Base-by-base conservation (phyloP, 164 flowering plant genomes). In the Saururus chinensis region DNA sequence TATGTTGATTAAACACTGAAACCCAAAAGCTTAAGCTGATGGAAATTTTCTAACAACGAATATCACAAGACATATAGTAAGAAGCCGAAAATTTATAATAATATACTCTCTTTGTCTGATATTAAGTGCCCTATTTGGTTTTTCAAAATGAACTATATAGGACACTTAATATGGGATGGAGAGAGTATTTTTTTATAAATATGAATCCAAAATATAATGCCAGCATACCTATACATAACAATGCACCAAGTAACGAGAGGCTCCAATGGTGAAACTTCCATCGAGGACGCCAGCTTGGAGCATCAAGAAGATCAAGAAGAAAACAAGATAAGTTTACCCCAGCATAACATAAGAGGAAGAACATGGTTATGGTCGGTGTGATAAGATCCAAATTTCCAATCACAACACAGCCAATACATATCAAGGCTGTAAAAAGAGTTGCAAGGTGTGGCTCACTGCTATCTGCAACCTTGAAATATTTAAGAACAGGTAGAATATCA, bases 191-290 rank as follows among this genome's bases (percentile, higher is more conserved):
- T n/a, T n/a, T n/a, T n/a, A n/a, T n/a, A n/a, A n/a, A n/a, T n/a
- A n/a, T 17, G 23, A 23, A 30, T 23, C 12, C 19, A 12, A 17
- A 55, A 9, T 23, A 35, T 4, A 53, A 30, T 2, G 37, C 19
- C 30, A 55, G 17, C 79, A 60, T 82, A 92, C 99, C 89, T 41
- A 95, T 81, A 75, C 98, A 87, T 62, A 89, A 82, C 40, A 76
- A 72, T 60, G 99, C 97, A 55, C 99, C 99, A 68, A 95, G 76
- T 65, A 95, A 89, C 52, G 99, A 91, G 69, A 91, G 82, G 74
- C 97, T 89, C 98, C 99, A 95, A 54, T 91, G 99, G 77, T 95
- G 99, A 77, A 87, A 85, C 65, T 83, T 95, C 99, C 99, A 91
- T 70, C 98, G 80, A 24, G 99, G 99, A 45, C 99, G 96, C 99